phyloP scores from a whole-genome alignment of 2,329 filamentous ascomycete species.

The Macrophomina phaseolina region DNA sequence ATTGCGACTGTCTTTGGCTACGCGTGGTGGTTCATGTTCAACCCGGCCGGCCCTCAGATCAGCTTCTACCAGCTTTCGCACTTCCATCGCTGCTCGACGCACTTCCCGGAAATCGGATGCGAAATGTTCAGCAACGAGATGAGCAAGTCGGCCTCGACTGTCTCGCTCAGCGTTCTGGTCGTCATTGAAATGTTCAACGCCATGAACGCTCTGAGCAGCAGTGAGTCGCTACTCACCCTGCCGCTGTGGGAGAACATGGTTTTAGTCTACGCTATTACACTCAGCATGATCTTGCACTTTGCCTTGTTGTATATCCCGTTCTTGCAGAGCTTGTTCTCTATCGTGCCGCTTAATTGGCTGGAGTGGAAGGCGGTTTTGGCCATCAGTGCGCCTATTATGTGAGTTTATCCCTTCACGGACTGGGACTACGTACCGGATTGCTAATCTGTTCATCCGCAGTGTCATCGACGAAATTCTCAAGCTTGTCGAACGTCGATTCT shows the following conservation, averaged over 20 bases:
- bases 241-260: slow-evolving; percentile 99
- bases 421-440: slow-evolving; percentile 6
- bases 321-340: slow-evolving; percentile 87
- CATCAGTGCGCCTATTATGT: slow-evolving; percentile 93
- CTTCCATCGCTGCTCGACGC: slow-evolving; percentile 88
- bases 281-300: slow-evolving; percentile 96
- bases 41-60: slow-evolving; percentile 87
- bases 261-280: slow-evolving; percentile 88
- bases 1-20: slow-evolving; percentile 94
- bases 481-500: slow-evolving; percentile 64
- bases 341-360: slow-evolving; percentile 79
- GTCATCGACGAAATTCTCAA: slow-evolving; percentile 86
- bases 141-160: slow-evolving; percentile 88
- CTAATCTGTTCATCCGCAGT: slow-evolving; percentile 50
- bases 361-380: slow-evolving; percentile 92
- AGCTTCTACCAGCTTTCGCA: slow-evolving; percentile 85
- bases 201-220: slow-evolving; percentile 95
- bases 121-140: slow-evolving; percentile 86
- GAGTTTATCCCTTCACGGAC: slow-evolving; percentile 52
- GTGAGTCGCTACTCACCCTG: slow-evolving; percentile 89
- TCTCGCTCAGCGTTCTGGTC: slow-evolving; percentile 88
- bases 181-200: slow-evolving; percentile 99
- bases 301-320: slow-evolving; percentile 90
- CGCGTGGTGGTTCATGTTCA: slow-evolving; percentile 99
- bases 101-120: slow-evolving; percentile 90